Evolutionary conservation across 208 protist genomes (phyloP).

Genomic region (Leptomonas pyrrhocoris): DNA sequence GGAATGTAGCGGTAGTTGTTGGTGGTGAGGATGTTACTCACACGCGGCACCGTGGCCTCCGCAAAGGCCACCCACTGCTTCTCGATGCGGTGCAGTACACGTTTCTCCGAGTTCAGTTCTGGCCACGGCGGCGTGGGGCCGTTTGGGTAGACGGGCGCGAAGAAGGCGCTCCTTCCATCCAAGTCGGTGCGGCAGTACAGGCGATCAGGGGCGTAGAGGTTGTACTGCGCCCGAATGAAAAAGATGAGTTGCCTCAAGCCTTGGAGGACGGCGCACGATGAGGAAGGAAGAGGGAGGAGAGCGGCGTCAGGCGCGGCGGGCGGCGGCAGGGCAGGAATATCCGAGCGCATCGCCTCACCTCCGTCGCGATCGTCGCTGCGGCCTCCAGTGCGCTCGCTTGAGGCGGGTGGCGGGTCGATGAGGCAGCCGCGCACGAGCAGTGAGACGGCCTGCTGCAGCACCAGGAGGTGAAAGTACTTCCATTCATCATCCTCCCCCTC

Average conservation of each 20-base stretch:
- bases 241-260: conserved; percentile 6
- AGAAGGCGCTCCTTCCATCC: background rate
- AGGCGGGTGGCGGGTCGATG: background rate
- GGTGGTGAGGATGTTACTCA: background rate
- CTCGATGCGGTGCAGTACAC: background rate
- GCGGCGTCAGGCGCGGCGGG: background rate
- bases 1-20: conserved; percentile 11
- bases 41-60: background rate
- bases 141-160: background rate
- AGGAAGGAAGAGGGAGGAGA: conserved; percentile 7
- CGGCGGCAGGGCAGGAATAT: no score
- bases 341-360: background rate
- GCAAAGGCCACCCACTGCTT: conserved; percentile 26
- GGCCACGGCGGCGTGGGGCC: background rate
- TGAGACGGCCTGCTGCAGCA: conserved; percentile 11
- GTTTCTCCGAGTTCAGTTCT: background rate
- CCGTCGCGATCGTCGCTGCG: background rate
- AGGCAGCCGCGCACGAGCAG: conserved; percentile 25
- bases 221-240: background rate
- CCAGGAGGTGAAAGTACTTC: conserved; percentile 14
- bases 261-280: conserved; percentile 14
- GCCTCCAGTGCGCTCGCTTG: background rate
- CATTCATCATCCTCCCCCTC: background rate
- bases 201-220: background rate
- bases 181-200: conserved; percentile 1